Evolutionary conservation across 140 eudicot genomes (phyloP), one percentile per base, ranked within the genome.

Genomic region (Anethum foeniculum): DNA sequence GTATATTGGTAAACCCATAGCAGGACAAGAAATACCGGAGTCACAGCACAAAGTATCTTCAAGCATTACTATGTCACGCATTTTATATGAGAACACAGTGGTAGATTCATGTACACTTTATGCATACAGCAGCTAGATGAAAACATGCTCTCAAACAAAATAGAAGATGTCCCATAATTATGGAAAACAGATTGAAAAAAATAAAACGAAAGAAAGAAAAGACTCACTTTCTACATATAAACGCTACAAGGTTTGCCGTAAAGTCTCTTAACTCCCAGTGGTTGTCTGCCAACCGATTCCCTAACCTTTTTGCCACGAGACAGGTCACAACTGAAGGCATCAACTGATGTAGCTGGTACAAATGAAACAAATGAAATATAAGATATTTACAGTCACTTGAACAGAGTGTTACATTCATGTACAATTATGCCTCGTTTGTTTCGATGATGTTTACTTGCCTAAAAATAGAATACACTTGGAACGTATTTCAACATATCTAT

Each of bases 191-290:
- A 83, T 14, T 38, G 41, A 15, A 68, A 14, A 14, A 15, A 32
- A 15, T 1, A 68, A 68, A 3, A 14, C 15, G 13, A 28, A 65
- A n/a, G 77, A 36, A 52, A 28, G 28, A 76, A 25, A 76, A 58
- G 75, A 41, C 83, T 81, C 75, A 86, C 96, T 91, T 89, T 88
- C 84, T 91, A 82, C 96, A 89, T 74, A 91, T 86, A 32, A 86
- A 82, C 80, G 93, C 93, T 79, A 87, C 93, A 82, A 91, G 87
- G 36, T 89, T 89, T 41, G 96, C 91, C 5, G 90, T 82, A 75
- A 87, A 91, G 84, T 91, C 96, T 80, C 96, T 85, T 51, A 91
- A 89, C 80, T 91, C 91, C 96, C 96, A 91, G 78, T 91, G 96
- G 83, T 87, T 83, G 41, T 91, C 96, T 41, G 93, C 91, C 41